Conservation (phyloP, 2,329 filamentous ascomycete genomes). For the Sporothrix euskadiensis region DNA sequence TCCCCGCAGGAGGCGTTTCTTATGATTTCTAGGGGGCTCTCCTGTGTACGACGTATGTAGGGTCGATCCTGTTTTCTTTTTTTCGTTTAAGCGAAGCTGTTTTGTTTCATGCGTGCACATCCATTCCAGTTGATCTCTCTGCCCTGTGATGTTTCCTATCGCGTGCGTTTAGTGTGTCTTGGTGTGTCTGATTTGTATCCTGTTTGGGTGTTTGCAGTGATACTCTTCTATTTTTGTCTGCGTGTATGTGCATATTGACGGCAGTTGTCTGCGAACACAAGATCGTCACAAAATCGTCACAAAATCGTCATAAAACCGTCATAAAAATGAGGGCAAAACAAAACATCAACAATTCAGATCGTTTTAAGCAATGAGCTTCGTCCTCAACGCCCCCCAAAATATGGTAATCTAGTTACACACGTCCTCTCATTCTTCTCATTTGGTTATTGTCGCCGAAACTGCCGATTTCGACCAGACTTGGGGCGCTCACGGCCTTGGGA, state of each 20-base stretch:
- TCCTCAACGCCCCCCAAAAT: neutral
- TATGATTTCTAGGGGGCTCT: neutral
- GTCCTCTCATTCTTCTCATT: neutral
- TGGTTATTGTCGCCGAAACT: neutral
- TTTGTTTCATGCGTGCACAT: slow-evolving; percentile 16
- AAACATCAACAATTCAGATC: neutral
- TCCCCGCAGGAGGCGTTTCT: neutral
- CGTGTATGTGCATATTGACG: neutral
- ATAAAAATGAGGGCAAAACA: neutral
- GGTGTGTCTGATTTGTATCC: neutral
- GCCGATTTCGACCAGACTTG: neutral
- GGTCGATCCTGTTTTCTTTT: neutral
- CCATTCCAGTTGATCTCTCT: neutral
- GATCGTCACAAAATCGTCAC: neutral
- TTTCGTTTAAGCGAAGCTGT: slow-evolving; percentile 5
- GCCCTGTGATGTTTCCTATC: neutral
- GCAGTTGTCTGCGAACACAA: neutral
- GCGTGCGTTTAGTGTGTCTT: neutral
- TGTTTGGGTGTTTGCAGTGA: neutral
- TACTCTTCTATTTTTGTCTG: slow-evolving; percentile 4
- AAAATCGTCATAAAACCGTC: neutral
- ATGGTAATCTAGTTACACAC: neutral
- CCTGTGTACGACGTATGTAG: neutral
- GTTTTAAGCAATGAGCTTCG: neutral
- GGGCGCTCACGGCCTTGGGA: neutral